Conservation (phyloP, 1,284 basidiomycete genomes). For the Ganoderma sinense region DNA sequence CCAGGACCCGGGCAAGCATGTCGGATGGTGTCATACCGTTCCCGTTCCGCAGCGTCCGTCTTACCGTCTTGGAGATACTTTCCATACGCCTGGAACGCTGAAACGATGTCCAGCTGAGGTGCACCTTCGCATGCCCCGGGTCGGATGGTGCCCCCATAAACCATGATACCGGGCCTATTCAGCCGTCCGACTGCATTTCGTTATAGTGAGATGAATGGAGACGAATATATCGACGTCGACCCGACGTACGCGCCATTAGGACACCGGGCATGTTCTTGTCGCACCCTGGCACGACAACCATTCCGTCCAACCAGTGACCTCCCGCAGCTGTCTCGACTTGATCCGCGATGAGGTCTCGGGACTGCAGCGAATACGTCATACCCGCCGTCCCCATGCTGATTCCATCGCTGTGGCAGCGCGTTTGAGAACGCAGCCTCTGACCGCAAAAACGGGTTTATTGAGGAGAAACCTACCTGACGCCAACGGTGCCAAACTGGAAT, state of each 20-base stretch:
- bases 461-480: slow-evolving; percentile 62
- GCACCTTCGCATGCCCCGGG: slow-evolving; percentile 87
- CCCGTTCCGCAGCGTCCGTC: slow-evolving; percentile 83
- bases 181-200: slow-evolving; percentile 78
- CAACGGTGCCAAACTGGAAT: slow-evolving; percentile 97
- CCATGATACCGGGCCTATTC: slow-evolving; percentile 95
- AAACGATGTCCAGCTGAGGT: slow-evolving; percentile 90
- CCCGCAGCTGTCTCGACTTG: slow-evolving; percentile 96
- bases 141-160: slow-evolving; percentile 95
- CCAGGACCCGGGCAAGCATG: slow-evolving; percentile 96
- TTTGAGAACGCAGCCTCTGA: not conserved
- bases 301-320: slow-evolving; percentile 98
- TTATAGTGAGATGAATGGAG: slow-evolving; percentile 10
- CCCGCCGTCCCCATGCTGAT: slow-evolving; percentile 96
- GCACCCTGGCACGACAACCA: slow-evolving; percentile 96
- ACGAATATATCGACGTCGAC: slow-evolving; percentile 29
- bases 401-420: slow-evolving; percentile 67
- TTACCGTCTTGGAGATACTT: slow-evolving; percentile 91
- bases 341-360: slow-evolving; percentile 96
- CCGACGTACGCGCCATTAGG: slow-evolving; percentile 85
- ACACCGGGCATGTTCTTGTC: slow-evolving; percentile 99
- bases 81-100: slow-evolving; percentile 95
- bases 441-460: not conserved
- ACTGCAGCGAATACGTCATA: slow-evolving; percentile 96
- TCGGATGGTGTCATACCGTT: slow-evolving; percentile 85